Evolutionary conservation across 192 early-diverging fungal species (phyloP), one percentile per base, ranked within the genome.

Genomic region (Kappamyces sp.): DNA sequence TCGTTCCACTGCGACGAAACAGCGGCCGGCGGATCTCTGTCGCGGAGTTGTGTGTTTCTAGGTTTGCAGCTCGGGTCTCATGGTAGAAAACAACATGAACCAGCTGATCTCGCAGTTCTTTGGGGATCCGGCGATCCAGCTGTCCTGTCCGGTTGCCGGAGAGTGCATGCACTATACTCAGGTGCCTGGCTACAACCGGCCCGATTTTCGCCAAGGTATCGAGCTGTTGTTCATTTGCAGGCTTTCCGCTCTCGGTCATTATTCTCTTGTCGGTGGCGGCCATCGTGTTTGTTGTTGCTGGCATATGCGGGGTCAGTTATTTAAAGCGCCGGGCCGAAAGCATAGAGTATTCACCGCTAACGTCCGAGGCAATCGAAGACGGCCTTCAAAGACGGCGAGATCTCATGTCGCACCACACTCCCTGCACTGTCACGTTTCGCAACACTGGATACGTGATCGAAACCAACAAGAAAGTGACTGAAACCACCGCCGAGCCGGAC

Each of bases 91-190:
- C 5, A 84, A 84, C 34, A 90, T 93, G 82, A 87, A 92, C 66
- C 79, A 85, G n/a, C 72, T 90, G 22, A 93, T 96, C 31, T 70
- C 72, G 5, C 53, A 70, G 2, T 73, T 93, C 36, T 90, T 93
- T 76, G 91, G 88, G 35, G 93, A 96, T 48, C 75, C 79, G 30
- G 83, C 84, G 11, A 91, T 96, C 62, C 82, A 80, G 32, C 75
- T 96, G 64, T 55, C 68, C 14, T 96, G 93, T 59, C 48, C 70
- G 0, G 63, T 70, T 47, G 83, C 85, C 38, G 91, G 93, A 31
- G 90, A 93, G 69, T 96, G 93, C 62, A 59, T 93, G 47, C 90
- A 93, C 66, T 86, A 87, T 57, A 87, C 83, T 31, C 81, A 89
- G 66, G 75, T 93, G n/a, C 93, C 93, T 3, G 87, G 84, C 14